Evolutionary conservation across 2,329 filamentous ascomycete genomes (phyloP).

Genomic region (Eutypa lata): DNA sequence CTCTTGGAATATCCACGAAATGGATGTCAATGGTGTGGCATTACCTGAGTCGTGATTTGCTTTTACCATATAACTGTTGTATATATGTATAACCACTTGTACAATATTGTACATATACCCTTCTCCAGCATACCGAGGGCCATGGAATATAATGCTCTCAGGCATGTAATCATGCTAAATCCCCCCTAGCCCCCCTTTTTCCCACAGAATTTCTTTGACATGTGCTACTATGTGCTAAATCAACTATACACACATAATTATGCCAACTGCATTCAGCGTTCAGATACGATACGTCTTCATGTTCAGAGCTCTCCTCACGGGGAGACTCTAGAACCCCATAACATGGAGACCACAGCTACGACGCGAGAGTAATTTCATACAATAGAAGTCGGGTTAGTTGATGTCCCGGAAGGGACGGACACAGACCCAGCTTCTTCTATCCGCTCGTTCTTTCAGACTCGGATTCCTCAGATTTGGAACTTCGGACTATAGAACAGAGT

Average conservation of each 20-base stretch:
- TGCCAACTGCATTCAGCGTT: slow-evolving; percentile 38
- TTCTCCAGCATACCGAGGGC: slow-evolving; percentile 24
- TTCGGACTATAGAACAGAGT: slow-evolving; percentile 63
- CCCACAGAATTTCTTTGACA: background rate
- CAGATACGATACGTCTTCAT: slow-evolving; percentile 64
- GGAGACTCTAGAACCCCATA: slow-evolving; percentile 31
- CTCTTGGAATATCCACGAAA: slow-evolving; percentile 71
- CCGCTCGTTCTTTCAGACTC: slow-evolving; percentile 62
- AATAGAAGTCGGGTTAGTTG: slow-evolving; percentile 20
- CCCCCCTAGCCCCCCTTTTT: background rate
- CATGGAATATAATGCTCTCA: slow-evolving; percentile 11
- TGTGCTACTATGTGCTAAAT: background rate
- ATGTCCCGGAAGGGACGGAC: slow-evolving; percentile 10
- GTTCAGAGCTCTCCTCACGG: slow-evolving; percentile 31
- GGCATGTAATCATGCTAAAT: background rate
- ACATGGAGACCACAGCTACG: slow-evolving; percentile 56
- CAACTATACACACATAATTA: background rate
- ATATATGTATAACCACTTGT: slow-evolving; percentile 24
- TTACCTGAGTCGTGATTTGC: slow-evolving; percentile 12
- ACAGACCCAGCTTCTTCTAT: slow-evolving; percentile 13
- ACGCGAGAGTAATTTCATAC: slow-evolving; percentile 52
- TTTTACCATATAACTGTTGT: slow-evolving; percentile 6
- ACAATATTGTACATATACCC: slow-evolving; percentile 35
- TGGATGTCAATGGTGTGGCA: slow-evolving; percentile 55
- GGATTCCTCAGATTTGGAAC: slow-evolving; percentile 55